These are phyloP conservation scores for Barnettozyma sucrosica DNA, from an alignment of 805 yeast genomes.

Conservation along the genomic window DNA sequence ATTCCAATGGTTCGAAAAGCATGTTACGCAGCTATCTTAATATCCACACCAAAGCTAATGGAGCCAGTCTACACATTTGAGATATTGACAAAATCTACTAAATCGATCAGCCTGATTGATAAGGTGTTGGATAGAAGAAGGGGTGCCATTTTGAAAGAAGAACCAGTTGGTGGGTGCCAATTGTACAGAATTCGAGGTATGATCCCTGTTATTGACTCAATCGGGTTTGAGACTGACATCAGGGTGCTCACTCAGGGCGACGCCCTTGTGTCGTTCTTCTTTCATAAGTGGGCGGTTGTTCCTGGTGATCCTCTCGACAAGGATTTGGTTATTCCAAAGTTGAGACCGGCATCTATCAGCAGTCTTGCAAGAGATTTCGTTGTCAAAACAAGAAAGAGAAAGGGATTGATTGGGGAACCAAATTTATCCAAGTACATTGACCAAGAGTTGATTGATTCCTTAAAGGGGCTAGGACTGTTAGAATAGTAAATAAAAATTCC, in stretches of 20 bases:
- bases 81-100: constrained; percentile 44
- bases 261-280: constrained; percentile 62
- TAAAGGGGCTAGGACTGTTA: constrained; percentile 44
- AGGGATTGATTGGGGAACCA: constrained; percentile 76
- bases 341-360: constrained; percentile 66
- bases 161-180: constrained; percentile 68
- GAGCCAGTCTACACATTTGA: constrained; percentile 74
- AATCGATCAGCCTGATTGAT: constrained; percentile 44
- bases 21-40: constrained; percentile 70
- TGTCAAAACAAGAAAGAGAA: constrained; percentile 81
- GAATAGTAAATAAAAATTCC: neutral
- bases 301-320: constrained; percentile 91
- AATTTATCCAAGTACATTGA: constrained; percentile 63
- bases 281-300: constrained; percentile 67
- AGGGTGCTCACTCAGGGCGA: constrained; percentile 73
- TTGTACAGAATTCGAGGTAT: constrained; percentile 54
- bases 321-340: constrained; percentile 53
- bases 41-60: constrained; percentile 71
- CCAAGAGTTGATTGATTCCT: constrained; percentile 44
- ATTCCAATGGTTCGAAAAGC: constrained; percentile 82
- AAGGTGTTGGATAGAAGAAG: constrained; percentile 56
- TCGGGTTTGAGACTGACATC: constrained; percentile 85
- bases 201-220: constrained; percentile 85
- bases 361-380: constrained; percentile 85
- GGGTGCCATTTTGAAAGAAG: constrained; percentile 47